Evolutionary conservation across 106 monocot genomes (phyloP).

Genomic region (Allium sativum): DNA sequence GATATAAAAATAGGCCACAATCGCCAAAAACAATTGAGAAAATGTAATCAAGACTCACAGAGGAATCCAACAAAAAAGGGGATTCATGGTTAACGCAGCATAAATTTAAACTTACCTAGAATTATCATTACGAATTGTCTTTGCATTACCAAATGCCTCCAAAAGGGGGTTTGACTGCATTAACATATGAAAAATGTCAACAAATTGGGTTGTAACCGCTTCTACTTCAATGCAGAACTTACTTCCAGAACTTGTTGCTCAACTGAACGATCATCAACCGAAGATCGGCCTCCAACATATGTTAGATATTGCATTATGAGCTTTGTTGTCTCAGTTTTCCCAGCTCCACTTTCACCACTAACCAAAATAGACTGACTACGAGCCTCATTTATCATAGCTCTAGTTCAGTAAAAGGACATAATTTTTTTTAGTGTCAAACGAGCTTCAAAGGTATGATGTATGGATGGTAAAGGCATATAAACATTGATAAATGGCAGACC

Average conservation of each 20-base stretch:
- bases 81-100: background rate
- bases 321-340: conserved; percentile 62
- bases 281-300: conserved; percentile 46
- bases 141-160: conserved; percentile 65
- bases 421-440: background rate
- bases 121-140: conserved; percentile 51
- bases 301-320: conserved; percentile 55
- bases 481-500: conserved; percentile 13
- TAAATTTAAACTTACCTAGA: conserved; percentile 28
- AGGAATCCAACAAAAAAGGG: background rate
- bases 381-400: conserved; percentile 45
- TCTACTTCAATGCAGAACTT: background rate
- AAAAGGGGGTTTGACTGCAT: conserved; percentile 60
- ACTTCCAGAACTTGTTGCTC: conserved; percentile 62
- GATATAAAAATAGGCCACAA: too few species aligned
- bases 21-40: too few species aligned
- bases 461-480: background rate
- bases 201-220: background rate
- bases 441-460: background rate
- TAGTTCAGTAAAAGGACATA: conserved; percentile 5
- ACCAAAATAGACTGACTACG: conserved; percentile 55
- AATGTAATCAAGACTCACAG: too few species aligned
- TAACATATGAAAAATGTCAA: background rate
- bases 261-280: conserved; percentile 27
- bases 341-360: conserved; percentile 60